Base-by-base conservation (phyloP, 495 filamentous ascomycete genomes). In the Penicillium canescens region DNA sequence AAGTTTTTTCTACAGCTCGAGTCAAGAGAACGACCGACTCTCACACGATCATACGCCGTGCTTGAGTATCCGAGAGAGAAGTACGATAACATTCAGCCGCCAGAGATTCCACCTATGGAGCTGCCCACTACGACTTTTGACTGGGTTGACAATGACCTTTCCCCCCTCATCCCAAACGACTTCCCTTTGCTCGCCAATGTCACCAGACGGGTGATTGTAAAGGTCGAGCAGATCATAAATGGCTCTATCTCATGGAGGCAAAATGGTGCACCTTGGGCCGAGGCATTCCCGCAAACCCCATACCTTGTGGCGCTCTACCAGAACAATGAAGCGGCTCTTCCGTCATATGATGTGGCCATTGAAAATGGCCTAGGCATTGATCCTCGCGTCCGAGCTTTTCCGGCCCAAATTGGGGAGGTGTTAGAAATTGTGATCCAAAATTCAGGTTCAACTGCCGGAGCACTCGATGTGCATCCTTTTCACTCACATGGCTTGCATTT, bases 401-500 rank as follows among this genome's bases (percentile, higher is more conserved):
- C 82, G 0, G 81, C 79, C 12, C 62, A 75, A 47, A 60, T 84
- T 5, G 82, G 81, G n/a, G 83, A 87, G 56, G 79, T 86, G 7
- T 53, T 87, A 12, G 84, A 87, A 52, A 83, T 86, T 34, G 73
- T 86, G 26, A 68, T 78, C 52, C 71, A 81, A 44, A 83, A 84
- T 55, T 75, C 76, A 7, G 77, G 76, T 0, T 55, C 53, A 8
- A 49, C 49, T 6, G 60, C 57, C 8, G 81, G 78, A 6, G 69
- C 70, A 3, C 68, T 82, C 14, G 79, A 85, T 46, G 70, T 71
- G 1, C 84, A 87, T 50, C 84, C 84, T 5, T 85, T 80, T 65
- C 84, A 87, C 57, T 74, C 69, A 0, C 84, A 86, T 60, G 81
- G 82, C 11, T 63, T 74, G 36, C 83, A 85, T 55, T 76, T 74